phyloP scores from a whole-genome alignment of 2,329 filamentous ascomycete species.

The Stachybotrys elegans region DNA sequence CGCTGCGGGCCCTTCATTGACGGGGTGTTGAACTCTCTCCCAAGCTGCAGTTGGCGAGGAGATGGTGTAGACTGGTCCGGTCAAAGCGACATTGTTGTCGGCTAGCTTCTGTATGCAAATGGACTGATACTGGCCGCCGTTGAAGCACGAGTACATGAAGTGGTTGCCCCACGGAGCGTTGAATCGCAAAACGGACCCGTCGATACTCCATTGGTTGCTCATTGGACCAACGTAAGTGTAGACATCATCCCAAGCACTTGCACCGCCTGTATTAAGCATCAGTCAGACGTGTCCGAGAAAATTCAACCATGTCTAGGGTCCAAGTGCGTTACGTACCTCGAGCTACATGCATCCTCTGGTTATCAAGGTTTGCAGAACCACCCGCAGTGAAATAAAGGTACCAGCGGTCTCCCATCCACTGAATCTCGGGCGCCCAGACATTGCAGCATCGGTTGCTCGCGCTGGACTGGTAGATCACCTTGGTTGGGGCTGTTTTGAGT shows the following conservation, averaged over 20 bases:
- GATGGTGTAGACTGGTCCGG: slow-evolving; percentile 38
- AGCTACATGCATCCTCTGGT: slow-evolving; percentile 47
- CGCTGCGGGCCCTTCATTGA: slow-evolving; percentile 49
- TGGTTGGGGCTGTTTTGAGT: slow-evolving; percentile 44
- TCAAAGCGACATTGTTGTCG: slow-evolving; percentile 32
- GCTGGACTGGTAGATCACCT: slow-evolving; percentile 41
- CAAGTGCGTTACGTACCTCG: slow-evolving; percentile 35
- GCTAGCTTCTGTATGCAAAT: slow-evolving; percentile 32
- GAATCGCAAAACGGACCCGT: slow-evolving; percentile 45
- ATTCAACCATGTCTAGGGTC: too few species aligned
- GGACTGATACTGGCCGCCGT: slow-evolving; percentile 27
- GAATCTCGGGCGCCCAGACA: slow-evolving; percentile 52
- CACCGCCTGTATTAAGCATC: slow-evolving; percentile 41
- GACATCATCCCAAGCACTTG: slow-evolving; percentile 39
- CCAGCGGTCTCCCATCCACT: slow-evolving; percentile 39
- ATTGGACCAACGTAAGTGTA: slow-evolving; percentile 43
- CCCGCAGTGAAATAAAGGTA: slow-evolving; percentile 53
- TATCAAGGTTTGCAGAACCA: slow-evolving; percentile 35
- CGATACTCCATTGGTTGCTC: slow-evolving; percentile 43
- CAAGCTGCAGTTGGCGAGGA: slow-evolving; percentile 43
- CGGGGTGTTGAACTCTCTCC: slow-evolving; percentile 41
- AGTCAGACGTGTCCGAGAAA: too few species aligned
- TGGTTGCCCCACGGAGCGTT: slow-evolving; percentile 35
- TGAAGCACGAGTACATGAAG: slow-evolving; percentile 48
- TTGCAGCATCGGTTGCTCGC: slow-evolving; percentile 45